Conservation (phyloP, 352 stramenopile species). For the Poterioochromonas sp. region DNA sequence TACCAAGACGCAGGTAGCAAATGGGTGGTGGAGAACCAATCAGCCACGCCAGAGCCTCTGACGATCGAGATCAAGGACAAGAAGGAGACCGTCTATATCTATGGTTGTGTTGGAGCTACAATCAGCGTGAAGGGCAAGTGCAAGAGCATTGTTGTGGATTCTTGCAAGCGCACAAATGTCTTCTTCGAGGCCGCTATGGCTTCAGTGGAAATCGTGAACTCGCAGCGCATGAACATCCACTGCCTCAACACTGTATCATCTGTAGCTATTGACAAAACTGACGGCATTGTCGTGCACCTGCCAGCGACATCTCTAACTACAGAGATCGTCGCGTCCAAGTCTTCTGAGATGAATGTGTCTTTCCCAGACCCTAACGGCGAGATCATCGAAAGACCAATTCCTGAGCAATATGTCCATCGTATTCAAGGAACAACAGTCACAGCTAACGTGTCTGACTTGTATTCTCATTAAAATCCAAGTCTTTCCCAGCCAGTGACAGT, state of each 20-base stretch:
- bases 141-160: constrained; percentile 91
- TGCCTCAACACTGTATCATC: constrained; percentile 78
- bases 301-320: constrained; percentile 73
- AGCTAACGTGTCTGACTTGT: constrained; percentile 87
- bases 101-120: constrained; percentile 80
- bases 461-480: constrained; percentile 45
- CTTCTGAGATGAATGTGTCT: constrained; percentile 75
- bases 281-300: constrained; percentile 89
- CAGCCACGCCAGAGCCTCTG: constrained; percentile 24
- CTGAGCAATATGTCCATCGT: constrained; percentile 91
- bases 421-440: constrained; percentile 70
- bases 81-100: constrained; percentile 73
- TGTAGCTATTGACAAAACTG: constrained; percentile 97
- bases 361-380: constrained; percentile 81
- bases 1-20: constrained; percentile 84
- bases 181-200: constrained; percentile 91
- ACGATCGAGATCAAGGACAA: constrained; percentile 18
- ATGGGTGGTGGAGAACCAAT: constrained; percentile 94
- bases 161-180: constrained; percentile 85
- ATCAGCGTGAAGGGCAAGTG: constrained; percentile 93
- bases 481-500: too few species aligned
- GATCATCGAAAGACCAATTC: constrained; percentile 87
- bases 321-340: constrained; percentile 88
- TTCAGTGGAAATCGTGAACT: constrained; percentile 94
- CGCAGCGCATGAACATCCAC: constrained; percentile 90